A percentile compares a stretch with the other conserved stretches of the same genome.
Evolutionary conservation across 768 basidiomycete genomes (phyloP).

Genomic region (Gymnopilus dilepis): DNA sequence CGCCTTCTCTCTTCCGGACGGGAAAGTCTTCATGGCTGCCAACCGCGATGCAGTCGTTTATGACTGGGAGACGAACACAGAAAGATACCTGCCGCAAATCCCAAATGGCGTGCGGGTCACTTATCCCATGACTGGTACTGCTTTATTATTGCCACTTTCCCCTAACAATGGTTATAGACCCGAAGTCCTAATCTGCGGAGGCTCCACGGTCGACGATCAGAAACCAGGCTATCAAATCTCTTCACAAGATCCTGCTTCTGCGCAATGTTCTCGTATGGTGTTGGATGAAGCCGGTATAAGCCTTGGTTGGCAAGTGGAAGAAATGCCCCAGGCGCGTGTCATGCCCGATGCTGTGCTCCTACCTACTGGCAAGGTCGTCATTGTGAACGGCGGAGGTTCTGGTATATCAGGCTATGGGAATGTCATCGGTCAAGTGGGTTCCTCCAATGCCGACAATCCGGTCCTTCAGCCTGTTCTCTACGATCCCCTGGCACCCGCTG

Average conservation of each 20-base stretch:
- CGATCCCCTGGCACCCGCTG: slow-evolving; percentile 55
- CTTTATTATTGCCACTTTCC: slow-evolving; percentile 71
- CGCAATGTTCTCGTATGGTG: slow-evolving; percentile 73
- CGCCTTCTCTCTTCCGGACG: slow-evolving; percentile 73
- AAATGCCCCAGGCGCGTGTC: slow-evolving; percentile 73
- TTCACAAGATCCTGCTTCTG: slow-evolving; percentile 73
- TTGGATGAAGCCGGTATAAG: slow-evolving; percentile 69
- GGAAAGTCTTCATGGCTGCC: slow-evolving; percentile 75
- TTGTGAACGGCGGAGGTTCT: slow-evolving; percentile 76
- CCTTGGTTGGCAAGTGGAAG: slow-evolving; percentile 74
- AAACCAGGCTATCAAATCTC: slow-evolving; percentile 66
- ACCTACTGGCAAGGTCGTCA: slow-evolving; percentile 74
- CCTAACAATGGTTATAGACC: slow-evolving; percentile 66
- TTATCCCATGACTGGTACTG: slow-evolving; percentile 83
- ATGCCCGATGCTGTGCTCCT: slow-evolving; percentile 86
- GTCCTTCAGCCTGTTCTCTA: slow-evolving; percentile 75
- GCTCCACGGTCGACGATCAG: slow-evolving; percentile 67
- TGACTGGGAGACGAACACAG: slow-evolving; percentile 69
- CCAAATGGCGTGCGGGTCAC: slow-evolving; percentile 83
- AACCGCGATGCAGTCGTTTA: slow-evolving; percentile 83
- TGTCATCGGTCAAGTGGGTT: slow-evolving; percentile 68
- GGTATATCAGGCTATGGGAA: slow-evolving; percentile 85
- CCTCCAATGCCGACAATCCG: slow-evolving; percentile 80
- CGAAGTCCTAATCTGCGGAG: slow-evolving; percentile 79
- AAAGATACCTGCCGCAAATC: slow-evolving; percentile 65